Conservation (phyloP, 371 early-diverging fungal genomes). For the Ecytonucleospora hepatopenaei region DNA sequence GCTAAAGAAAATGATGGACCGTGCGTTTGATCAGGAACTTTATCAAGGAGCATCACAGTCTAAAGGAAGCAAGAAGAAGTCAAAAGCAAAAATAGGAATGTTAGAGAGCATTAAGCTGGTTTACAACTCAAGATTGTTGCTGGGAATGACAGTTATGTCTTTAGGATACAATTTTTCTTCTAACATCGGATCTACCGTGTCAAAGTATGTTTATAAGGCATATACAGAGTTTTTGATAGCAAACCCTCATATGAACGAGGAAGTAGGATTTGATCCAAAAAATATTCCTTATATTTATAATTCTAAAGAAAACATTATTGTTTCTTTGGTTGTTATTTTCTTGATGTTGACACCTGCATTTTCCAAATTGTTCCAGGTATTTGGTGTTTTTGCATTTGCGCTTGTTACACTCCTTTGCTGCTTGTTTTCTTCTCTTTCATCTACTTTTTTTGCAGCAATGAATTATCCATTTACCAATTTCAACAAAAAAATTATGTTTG, state of each 20-base stretch:
- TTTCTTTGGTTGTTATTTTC: not conserved
- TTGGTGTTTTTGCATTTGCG: not conserved
- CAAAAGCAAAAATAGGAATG: not conserved
- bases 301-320: not conserved
- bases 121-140: slow-evolving; percentile 6
- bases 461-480: not conserved
- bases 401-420: not conserved
- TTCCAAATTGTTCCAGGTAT: not conserved
- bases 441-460: not conserved
- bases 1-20: slow-evolving; percentile 7
- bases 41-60: not conserved
- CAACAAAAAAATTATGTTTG: not conserved
- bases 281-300: not conserved
- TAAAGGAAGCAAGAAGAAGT: slow-evolving; percentile 10
- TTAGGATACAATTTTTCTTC: slow-evolving; percentile 12
- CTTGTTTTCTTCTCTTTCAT: not conserved
- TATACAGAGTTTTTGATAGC: not conserved
- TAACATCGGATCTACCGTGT: not conserved
- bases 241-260: not conserved
- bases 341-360: not conserved
- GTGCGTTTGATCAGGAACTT: not conserved
- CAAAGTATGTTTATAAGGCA: not conserved
- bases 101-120: not conserved
- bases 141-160: slow-evolving; percentile 1
- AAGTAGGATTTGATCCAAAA: not conserved